These are phyloP conservation scores for Solanum boliviense DNA, from an alignment of 257 asterid species.

Conservation along the genomic window DNA sequence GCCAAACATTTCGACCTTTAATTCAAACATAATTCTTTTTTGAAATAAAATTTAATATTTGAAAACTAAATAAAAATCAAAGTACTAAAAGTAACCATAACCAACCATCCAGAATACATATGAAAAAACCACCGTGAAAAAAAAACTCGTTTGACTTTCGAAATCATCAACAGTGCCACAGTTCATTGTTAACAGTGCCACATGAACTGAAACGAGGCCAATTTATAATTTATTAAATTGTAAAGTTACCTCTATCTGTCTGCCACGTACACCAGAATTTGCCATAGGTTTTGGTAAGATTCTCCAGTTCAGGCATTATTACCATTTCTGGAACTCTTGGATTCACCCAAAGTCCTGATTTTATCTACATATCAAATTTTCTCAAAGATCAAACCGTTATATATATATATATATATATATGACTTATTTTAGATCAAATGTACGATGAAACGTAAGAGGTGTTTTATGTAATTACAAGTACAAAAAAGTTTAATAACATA, in stretches of 20 bases:
- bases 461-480: background rate
- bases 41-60: too few species aligned
- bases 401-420: background rate
- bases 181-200: background rate
- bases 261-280: conserved; percentile 98
- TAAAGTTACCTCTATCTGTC: conserved; percentile 27
- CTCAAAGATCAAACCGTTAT: background rate
- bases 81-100: too few species aligned
- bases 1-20: too few species aligned
- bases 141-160: too few species aligned
- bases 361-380: conserved; percentile 20
- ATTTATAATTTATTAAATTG: too few species aligned
- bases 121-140: too few species aligned
- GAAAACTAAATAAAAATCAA: too few species aligned
- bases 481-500: background rate
- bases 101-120: too few species aligned
- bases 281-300: conserved; percentile 54
- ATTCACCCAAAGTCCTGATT: conserved; percentile 63
- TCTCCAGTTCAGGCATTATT: conserved; percentile 37
- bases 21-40: too few species aligned
- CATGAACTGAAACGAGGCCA: background rate
- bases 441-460: background rate
- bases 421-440: too few species aligned
- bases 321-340: conserved; percentile 72
- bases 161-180: too few species aligned